Base-by-base conservation (phyloP, 768 basidiomycete species). In the Tulasnella sp. region DNA sequence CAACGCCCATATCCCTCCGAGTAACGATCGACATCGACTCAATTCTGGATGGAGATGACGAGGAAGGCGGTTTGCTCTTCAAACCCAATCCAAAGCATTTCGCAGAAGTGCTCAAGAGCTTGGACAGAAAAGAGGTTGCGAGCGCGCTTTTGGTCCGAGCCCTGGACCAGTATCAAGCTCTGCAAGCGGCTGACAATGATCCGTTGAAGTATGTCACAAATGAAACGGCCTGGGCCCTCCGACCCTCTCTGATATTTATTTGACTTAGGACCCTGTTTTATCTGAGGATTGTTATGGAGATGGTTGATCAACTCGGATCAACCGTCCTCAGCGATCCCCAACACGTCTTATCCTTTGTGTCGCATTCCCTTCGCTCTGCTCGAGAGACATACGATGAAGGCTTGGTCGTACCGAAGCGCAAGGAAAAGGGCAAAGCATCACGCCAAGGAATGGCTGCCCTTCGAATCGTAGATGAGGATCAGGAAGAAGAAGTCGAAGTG, bases 261-360 rank as follows among this genome's bases (percentile, higher is more conserved):
- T 73, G 32, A 68, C 32, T 71, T 29, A 77, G 91, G 74, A 86
- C 87, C 0, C 77, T 98, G 39, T 82, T 91, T 5, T 87, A 88
- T 75, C 84, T 96, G 29, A 93, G 95, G 77, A 82, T 96, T 40
- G 87, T 93, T 39, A 83, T 94, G 74, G 87, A 90, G 76, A 90
- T 97, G 83, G 91, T 95, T 78, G 83, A 86, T 1, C 84, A 87
- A 67, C 80, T 93, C 4, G 84, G 88, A 0, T 81, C 83, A 47
- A 84, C 85, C 73, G 86, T 95, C 36, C 81, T 89, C 40, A 80
- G 79, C 59, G 86, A 89, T 73, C 90, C 92, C 0, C 84, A 84
- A 11, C 88, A 95, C 72, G 84, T 95, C 11, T 79, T 98, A n/a
- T 82, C 85, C 2, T 97, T 97, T 77, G 83, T 98, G 34, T 90